phyloP scores from a whole-genome alignment of 148 eudicot genomes.

The Limonium bicolor region DNA sequence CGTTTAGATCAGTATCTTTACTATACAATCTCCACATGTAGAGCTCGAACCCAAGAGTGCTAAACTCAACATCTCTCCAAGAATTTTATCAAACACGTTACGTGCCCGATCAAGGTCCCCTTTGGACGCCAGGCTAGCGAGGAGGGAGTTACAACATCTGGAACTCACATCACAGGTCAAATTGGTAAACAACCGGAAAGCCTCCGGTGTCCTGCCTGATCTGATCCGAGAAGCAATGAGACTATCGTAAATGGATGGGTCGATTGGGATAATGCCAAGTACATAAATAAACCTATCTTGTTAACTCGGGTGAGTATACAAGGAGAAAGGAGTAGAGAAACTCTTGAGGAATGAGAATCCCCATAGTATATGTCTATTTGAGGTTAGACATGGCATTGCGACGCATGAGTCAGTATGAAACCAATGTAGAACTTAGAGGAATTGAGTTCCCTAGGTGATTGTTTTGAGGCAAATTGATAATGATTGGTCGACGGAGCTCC shows the following conservation, averaged over 20 bases:
- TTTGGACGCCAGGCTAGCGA: conserved; percentile 45
- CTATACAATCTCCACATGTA: conserved; percentile 51
- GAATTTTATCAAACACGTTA: conserved; percentile 69
- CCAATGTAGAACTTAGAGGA: too few species aligned
- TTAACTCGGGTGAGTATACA: too few species aligned
- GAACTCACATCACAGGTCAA: conserved; percentile 35
- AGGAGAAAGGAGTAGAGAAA: too few species aligned
- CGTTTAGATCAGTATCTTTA: conserved; percentile 16
- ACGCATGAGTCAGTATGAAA: too few species aligned
- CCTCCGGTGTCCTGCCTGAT: conserved; percentile 26
- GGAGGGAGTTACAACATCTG: conserved; percentile 40
- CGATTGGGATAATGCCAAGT: conserved; percentile 18
- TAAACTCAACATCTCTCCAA: conserved; percentile 32
- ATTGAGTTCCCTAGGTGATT: too few species aligned
- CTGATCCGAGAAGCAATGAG: conserved; percentile 22
- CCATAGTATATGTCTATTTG: too few species aligned
- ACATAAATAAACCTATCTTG: too few species aligned
- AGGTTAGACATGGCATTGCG: too few species aligned
- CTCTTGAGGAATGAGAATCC: too few species aligned
- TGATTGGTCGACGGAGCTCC: too few species aligned
- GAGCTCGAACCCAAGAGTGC: conserved; percentile 72
- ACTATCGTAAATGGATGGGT: conserved; percentile 23
- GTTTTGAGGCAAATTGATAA: too few species aligned
- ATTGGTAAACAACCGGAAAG: conserved; percentile 27
- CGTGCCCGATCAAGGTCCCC: conserved; percentile 30